Conservation (phyloP, 352 stramenopile genomes). For the Pseudoperonospora humuli region DNA sequence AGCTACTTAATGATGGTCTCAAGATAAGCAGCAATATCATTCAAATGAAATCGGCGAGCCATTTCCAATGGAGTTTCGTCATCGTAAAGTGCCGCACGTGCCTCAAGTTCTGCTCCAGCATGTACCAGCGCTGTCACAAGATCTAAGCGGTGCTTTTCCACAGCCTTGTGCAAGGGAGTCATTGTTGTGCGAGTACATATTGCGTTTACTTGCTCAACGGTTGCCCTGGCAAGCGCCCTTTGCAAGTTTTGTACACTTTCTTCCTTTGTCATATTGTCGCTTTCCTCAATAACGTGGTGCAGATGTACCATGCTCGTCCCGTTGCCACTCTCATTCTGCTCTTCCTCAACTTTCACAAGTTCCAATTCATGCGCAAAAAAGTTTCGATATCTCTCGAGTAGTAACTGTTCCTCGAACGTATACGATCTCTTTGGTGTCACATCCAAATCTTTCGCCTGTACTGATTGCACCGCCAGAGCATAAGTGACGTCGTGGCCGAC, state of each 20-base stretch:
- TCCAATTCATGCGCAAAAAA: constrained; percentile 34
- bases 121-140: constrained; percentile 38
- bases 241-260: constrained; percentile 7
- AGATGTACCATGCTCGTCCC: constrained; percentile 19
- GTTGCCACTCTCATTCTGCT: constrained; percentile 3
- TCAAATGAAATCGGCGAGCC: constrained; percentile 44
- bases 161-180: constrained; percentile 58
- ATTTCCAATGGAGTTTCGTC: constrained; percentile 56
- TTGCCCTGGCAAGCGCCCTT: constrained; percentile 12
- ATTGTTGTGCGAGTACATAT: constrained; percentile 49
- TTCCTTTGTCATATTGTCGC: constrained; percentile 9
- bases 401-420: constrained; percentile 50
- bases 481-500: constrained; percentile 59
- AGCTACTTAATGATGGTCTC: constrained; percentile 5
- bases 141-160: constrained; percentile 47
- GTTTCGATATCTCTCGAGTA: constrained; percentile 44
- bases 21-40: constrained; percentile 32
- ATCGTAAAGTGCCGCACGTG: constrained; percentile 44
- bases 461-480: constrained; percentile 41
- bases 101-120: constrained; percentile 33
- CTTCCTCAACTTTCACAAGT: constrained; percentile 18
- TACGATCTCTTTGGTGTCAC: constrained; percentile 26
- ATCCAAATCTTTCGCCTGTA: constrained; percentile 30
- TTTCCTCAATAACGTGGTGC: constrained; percentile 37
- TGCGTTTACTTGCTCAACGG: constrained; percentile 22